Evolutionary conservation across 768 basidiomycete genomes (phyloP).

Genomic region (Amanita muscaria): DNA sequence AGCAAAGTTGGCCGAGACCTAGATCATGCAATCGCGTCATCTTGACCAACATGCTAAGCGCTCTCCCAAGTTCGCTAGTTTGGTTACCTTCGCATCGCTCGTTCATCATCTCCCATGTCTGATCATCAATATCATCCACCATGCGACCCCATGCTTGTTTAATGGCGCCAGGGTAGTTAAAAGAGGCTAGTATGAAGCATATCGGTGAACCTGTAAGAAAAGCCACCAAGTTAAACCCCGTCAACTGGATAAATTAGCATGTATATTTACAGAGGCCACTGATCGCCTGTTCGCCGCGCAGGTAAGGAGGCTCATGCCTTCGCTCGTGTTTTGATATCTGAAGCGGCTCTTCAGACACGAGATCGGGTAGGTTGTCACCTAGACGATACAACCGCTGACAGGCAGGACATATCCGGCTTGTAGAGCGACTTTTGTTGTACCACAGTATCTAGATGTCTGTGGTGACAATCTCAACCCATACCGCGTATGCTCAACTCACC

Average conservation of each 20-base stretch:
- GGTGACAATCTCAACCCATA: no score
- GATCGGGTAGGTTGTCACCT: slow-evolving; percentile 54
- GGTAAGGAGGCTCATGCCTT: slow-evolving; percentile 23
- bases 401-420: slow-evolving; percentile 67
- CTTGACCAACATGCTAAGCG: slow-evolving; percentile 56
- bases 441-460: slow-evolving; percentile 63
- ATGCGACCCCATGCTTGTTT: slow-evolving; percentile 60
- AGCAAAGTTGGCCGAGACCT: slow-evolving; percentile 58
- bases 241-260: neutral
- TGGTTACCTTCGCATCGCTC: slow-evolving; percentile 27
- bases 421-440: slow-evolving; percentile 77
- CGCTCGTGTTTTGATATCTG: slow-evolving; percentile 10
- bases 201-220: slow-evolving; percentile 59
- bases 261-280: slow-evolving; percentile 64
- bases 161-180: slow-evolving; percentile 54
- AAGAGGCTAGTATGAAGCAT: slow-evolving; percentile 68
- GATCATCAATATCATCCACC: slow-evolving; percentile 61
- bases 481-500: slow-evolving; percentile 30
- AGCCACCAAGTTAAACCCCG: no score
- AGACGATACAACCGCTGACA: slow-evolving; percentile 66
- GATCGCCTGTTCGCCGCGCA: slow-evolving; percentile 54
- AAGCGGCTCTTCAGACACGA: slow-evolving; percentile 17
- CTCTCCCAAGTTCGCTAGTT: slow-evolving; percentile 25
- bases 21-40: slow-evolving; percentile 73
- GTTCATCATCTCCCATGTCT: slow-evolving; percentile 56